Base-by-base conservation (phyloP, 1,139 yeast species). In the Lipomyces yarrowii region DNA sequence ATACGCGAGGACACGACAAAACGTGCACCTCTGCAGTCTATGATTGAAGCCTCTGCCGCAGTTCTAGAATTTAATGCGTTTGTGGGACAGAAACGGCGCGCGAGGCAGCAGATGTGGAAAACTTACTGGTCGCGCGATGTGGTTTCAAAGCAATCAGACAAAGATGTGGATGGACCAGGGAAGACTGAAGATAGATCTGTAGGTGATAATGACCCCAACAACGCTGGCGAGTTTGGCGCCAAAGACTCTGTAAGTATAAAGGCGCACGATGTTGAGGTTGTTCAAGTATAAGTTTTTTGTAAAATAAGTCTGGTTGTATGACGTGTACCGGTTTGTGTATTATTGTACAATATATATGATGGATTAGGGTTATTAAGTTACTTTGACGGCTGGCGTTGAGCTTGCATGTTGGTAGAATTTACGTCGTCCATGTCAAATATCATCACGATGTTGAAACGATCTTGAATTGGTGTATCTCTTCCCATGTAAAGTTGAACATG, bases 11-110 rank as follows among this genome's bases (percentile, higher is more conserved):
- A 65, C 57, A 32, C 53, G 48, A 57, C 67, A 35, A 35, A 42
- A 30, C 69, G 62, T 10, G 61, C 64, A 18, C 32, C 70, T 10
- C 60, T 67, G 52, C 64, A 69, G n/a, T 61, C 70, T 7, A 67
- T 70, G 26, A 67, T 72, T 5, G 77, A 74, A 42, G 72, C 74
- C 11, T 75, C 76, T 61, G 73, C 73, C 21, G 67, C 74, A 13
- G 78, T 74, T 15, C 60, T 73, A 15, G 74, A 76, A 67, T 78
- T 76, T 71, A 73, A 75, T 63, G 65, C 71, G 61, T 76, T 72
- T 60, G 63, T 78, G 23, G 73, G 72, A 53, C 59, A 59, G 37
- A 74, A 73, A 65, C 74, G 81, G 23, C 59, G 61, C 11, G 62
- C 63, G 54, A 74, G 81, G 30, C 66, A 70, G 30, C 61, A 64